Evolutionary conservation across 2,329 filamentous ascomycete genomes (phyloP), one percentile per base, ranked within the genome.

Genomic region (Diaporthe helianthi): DNA sequence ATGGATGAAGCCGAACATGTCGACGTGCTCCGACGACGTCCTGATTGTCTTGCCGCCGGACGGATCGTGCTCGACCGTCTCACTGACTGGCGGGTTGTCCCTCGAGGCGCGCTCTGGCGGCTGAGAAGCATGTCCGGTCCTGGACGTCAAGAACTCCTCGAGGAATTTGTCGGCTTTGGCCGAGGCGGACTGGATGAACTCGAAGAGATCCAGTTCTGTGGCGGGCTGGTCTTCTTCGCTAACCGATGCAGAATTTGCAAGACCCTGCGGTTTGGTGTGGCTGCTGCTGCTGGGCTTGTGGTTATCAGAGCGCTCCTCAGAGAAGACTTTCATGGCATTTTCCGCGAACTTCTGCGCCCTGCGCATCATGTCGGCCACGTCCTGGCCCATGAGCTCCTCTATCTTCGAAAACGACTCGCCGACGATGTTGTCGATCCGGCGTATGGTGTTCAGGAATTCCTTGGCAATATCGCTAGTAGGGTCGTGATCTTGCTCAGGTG

Each of bases 161-260:
- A 83, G 82, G 1, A 82, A 79, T 58, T 78, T 80, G 68, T 80
- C 77, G 1, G 76, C 78, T 12, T 78, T 75, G 31, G 79, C 73
- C 60, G 81, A 79, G 8, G 77, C 77, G 8, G 81, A 81, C 15
- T 77, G 75, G 15, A 84, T 72, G 15, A 77, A 72, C 0, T 76
- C 75, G 69, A 81, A 83, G n/a, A 84, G 73, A 13, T 85, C 82
- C 31, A 82, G 78, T 69, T 83, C 82, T 15, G 79, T 75, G 22
- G 78, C 74, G 2, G 81, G 77, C 31, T 73, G 68, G 26, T 69
- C 58, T 26, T 71, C 41, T 47, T 26, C 26, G 17, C 36, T 29
- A 22, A 36, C 60, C 52, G 44, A 51, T 31, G 12, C 36, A 47
- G 52, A 17, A 31, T 29, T 31, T 10, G 53, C 19, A 13, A n/a